Percentiles rank a stretch among this genome's conserved stretches.
phyloP scores from a whole-genome alignment of 2,329 filamentous ascomycete genomes.

The Penicillium sp. region DNA sequence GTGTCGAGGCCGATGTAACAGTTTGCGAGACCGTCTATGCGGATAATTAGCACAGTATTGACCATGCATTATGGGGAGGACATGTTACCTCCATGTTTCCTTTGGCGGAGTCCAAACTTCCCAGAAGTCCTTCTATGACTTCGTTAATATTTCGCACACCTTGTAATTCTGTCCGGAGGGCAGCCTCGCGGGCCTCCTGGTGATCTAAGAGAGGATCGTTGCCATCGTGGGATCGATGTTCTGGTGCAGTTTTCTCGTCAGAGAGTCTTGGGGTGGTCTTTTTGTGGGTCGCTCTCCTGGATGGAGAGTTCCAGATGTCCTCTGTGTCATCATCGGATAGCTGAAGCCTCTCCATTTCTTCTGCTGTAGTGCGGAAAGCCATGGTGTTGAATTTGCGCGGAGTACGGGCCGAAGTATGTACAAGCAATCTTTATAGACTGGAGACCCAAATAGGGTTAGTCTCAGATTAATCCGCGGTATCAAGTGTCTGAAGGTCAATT shows the following conservation, averaged over 20 bases:
- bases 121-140: conserved; percentile 65
- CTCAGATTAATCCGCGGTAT: neutral
- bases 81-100: conserved; percentile 48
- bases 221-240: conserved; percentile 42
- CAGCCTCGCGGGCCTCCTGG: conserved; percentile 68
- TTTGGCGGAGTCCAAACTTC: conserved; percentile 48
- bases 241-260: conserved; percentile 35
- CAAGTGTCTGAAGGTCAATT: neutral
- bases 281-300: conserved; percentile 36
- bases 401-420: neutral
- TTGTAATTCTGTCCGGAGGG: conserved; percentile 74
- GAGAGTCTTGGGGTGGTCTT: conserved; percentile 28
- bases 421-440: neutral
- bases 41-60: neutral
- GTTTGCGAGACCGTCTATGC: conserved; percentile 76
- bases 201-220: conserved; percentile 57
- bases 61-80: neutral
- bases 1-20: conserved; percentile 79
- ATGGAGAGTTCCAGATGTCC: conserved; percentile 59
- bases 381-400: conserved; percentile 27
- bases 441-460: neutral
- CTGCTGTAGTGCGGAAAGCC: conserved; percentile 39
- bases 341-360: conserved; percentile 52
- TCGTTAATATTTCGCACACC: conserved; percentile 83
- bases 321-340: conserved; percentile 57